Percentiles rank a stretch among this genome's conserved stretches.
Evolutionary conservation across 495 filamentous ascomycete species (phyloP).

Genomic region (Aspergillus coremiiformis): DNA sequence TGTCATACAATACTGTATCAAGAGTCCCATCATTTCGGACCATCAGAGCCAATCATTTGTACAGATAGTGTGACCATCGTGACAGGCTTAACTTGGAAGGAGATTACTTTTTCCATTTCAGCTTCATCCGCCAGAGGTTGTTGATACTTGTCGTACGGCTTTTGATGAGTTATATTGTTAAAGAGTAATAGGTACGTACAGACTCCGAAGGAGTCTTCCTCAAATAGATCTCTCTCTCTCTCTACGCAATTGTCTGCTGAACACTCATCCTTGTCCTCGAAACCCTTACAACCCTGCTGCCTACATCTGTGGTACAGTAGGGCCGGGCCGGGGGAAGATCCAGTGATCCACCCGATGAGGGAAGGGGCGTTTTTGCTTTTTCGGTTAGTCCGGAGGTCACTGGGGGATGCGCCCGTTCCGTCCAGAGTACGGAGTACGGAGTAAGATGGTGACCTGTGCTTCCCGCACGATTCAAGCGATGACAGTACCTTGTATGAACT

Average conservation of each 20-base stretch:
- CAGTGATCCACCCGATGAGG: constrained; percentile 13
- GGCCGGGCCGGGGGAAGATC: constrained; percentile 19
- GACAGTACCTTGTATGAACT: too few relatives aligned
- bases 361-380: constrained; percentile 7
- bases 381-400: constrained; percentile 4
- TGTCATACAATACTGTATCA: constrained; percentile 16
- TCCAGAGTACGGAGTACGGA: too few relatives aligned
- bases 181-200: too few relatives aligned
- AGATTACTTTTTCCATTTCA: neutral
- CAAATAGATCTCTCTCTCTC: neutral
- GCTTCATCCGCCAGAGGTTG: neutral
- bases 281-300: neutral
- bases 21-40: constrained; percentile 1
- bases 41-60: constrained; percentile 18
- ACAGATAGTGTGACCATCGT: constrained; percentile 16
- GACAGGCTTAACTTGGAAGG: constrained; percentile 3
- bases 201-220: too few relatives aligned
- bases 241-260: neutral
- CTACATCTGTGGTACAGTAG: constrained; percentile 18
- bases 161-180: neutral
- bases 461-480: constrained; percentile 12
- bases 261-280: too few relatives aligned
- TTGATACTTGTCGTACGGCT: neutral
- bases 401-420: neutral
- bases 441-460: neutral